Evolutionary conservation across 2,329 filamentous ascomycete species (phyloP), one percentile per base, ranked within the genome.

Genomic region (Cadophora malorum): DNA sequence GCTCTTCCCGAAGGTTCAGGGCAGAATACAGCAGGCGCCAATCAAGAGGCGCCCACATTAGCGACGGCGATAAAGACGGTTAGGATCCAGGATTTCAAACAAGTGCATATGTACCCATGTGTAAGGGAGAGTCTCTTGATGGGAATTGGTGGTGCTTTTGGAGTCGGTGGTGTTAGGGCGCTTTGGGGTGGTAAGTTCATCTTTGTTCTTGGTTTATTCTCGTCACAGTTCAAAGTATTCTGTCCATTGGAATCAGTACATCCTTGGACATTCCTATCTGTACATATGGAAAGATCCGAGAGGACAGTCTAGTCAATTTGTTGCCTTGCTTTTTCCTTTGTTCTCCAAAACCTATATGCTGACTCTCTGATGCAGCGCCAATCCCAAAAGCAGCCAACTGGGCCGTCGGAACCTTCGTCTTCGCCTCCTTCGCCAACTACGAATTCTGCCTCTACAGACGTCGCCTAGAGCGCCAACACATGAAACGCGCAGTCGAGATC

Each of bases 401-500:
- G 91, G 94, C 93, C 0, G 93, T 96, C 6, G 92, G 89, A 7
- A 84, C 88, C 45, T 97, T 96, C 78, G 83, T 90, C 28, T 77
- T 91, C 23, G 86, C 86, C 7, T 90, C 91, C n/a, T 83, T 91
- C 58, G 84, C 85, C 35, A 90, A 90, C 62, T 96, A 94, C 80
- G 93, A 97, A 80, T 93, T 91, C 76, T 98, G 95, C 81, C 89
- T 94, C 76, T 90, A 89, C 73, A 86, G 87, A 70, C 85, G 94
- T 68, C 84, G 87, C 59, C 85, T 90, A 69, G 95, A 98, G 80
- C 87, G 90, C 74, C 88, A 90, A 70, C 91, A 93, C 70, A 95
- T 99, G 89, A 91, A 91, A 78, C 85, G 93, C 72, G 92, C 92
- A 4, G 90, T 97, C 65, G 93, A 97, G 77, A 87, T 96, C 67